Percentiles rank a stretch among this genome's conserved stretches.
Evolutionary conservation across 768 basidiomycete genomes (phyloP).

Genomic region (Tricholoma sp.): DNA sequence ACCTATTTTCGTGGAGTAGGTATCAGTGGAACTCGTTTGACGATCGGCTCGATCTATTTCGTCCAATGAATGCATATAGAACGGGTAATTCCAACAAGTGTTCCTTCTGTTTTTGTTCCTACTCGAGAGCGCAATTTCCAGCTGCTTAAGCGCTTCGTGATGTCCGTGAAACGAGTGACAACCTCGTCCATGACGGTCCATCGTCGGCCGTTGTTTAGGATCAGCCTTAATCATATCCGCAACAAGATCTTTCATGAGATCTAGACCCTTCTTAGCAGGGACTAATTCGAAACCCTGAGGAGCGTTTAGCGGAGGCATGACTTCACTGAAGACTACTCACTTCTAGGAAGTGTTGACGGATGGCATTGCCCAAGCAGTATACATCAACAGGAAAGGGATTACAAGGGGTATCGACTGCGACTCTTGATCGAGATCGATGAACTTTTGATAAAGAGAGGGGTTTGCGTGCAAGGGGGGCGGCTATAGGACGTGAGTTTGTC

Average conservation of each 20-base stretch:
- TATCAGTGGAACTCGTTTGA: neutral
- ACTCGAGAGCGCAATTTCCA: neutral
- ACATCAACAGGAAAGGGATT: slow-evolving; percentile 32
- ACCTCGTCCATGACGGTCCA: slow-evolving; percentile 34
- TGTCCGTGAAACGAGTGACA: slow-evolving; percentile 16
- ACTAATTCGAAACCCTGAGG: neutral
- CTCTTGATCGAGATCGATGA: too few relatives aligned
- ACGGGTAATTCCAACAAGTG: too few relatives aligned
- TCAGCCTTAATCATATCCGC: slow-evolving; percentile 31
- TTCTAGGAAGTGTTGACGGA: slow-evolving; percentile 11
- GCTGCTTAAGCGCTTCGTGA: neutral
- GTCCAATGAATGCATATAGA: neutral
- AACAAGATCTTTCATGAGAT: slow-evolving; percentile 24
- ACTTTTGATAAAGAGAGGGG: too few relatives aligned
- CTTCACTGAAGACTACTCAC: neutral
- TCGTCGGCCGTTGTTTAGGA: slow-evolving; percentile 29
- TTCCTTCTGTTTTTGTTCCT: too few relatives aligned
- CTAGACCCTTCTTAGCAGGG: slow-evolving; percentile 16
- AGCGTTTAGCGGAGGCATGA: neutral
- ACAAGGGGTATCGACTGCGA: slow-evolving; percentile 6
- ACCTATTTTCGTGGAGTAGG: neutral
- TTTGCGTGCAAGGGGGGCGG: too few relatives aligned
- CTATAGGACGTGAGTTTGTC: too few relatives aligned
- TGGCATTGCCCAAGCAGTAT: slow-evolving; percentile 29
- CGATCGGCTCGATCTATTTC: neutral